A percentile compares a stretch with the other conserved stretches of the same genome.
Evolutionary conservation across 202 grass and related monocot genomes (phyloP).

Genomic region (Schoenoplectus tabernaemontani): DNA sequence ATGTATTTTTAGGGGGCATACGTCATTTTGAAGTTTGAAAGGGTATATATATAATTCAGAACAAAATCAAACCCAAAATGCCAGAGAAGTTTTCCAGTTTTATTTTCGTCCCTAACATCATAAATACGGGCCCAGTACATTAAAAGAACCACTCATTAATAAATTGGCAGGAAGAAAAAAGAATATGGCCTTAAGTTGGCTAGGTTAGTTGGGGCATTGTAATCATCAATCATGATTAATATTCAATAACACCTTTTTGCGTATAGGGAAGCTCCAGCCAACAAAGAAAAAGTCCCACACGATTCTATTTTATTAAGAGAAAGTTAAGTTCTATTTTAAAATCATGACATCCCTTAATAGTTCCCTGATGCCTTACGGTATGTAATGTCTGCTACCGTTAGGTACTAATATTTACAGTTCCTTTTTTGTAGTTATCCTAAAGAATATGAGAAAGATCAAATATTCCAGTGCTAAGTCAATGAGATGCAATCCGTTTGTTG

Average conservation of each 20-base stretch:
- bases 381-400: neutral
- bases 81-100: neutral
- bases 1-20: no score
- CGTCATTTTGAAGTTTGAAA: no score
- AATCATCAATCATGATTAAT: slow-evolving; percentile 19
- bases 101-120: neutral
- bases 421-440: neutral
- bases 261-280: neutral
- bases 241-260: neutral
- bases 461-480: no score
- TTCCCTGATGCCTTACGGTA: neutral
- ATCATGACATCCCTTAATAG: neutral
- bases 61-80: no score
- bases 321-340: no score
- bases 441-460: neutral
- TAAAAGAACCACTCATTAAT: neutral
- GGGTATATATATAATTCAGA: no score
- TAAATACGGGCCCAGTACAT: neutral
- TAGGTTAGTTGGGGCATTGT: slow-evolving; percentile 12
- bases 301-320: neutral
- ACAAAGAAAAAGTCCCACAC: slow-evolving; percentile 6
- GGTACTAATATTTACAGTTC: neutral
- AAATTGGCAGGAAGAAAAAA: neutral
- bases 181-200: neutral
- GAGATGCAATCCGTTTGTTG: neutral